These are phyloP conservation scores for Beauveria medogensis DNA, from an alignment of 2,329 filamentous ascomycete species.

Conservation along the genomic window DNA sequence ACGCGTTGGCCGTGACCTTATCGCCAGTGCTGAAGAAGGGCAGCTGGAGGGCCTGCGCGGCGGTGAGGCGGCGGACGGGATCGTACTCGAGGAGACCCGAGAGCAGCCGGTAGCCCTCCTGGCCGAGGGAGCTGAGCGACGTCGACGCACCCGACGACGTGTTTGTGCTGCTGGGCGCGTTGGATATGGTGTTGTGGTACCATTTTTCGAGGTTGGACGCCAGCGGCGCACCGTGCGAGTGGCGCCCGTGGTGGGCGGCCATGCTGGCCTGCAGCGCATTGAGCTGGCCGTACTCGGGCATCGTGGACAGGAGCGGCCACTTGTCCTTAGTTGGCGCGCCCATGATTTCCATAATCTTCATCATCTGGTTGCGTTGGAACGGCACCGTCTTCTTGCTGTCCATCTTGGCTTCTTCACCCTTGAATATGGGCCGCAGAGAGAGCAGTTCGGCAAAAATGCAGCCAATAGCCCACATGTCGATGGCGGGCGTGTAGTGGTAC, in stretches of 20 bases:
- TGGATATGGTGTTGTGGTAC: constrained; percentile 65
- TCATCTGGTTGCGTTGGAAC: constrained; percentile 97
- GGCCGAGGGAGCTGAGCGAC: constrained; percentile 52
- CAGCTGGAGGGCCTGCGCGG: constrained; percentile 80
- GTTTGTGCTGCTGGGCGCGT: constrained; percentile 39
- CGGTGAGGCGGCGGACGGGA: constrained; percentile 78
- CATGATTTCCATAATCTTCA: constrained; percentile 95
- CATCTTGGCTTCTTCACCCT: constrained; percentile 98
- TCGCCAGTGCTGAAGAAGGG: constrained; percentile 76
- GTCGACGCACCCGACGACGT: constrained; percentile 33
- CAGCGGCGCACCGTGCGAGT: constrained; percentile 21
- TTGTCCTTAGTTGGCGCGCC: constrained; percentile 80
- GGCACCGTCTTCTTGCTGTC: constrained; percentile 96
- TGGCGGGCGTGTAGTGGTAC: constrained; percentile 92
- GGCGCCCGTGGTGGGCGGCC: constrained; percentile 23
- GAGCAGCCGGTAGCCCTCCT: constrained; percentile 76
- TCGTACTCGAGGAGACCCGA: constrained; percentile 85
- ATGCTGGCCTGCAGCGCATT: constrained; percentile 44
- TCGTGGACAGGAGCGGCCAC: constrained; percentile 76
- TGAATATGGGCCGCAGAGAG: constrained; percentile 88
- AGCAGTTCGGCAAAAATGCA: constrained; percentile 96
- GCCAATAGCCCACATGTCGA: constrained; percentile 95
- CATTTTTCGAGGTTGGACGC: constrained; percentile 62
- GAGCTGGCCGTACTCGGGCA: constrained; percentile 80
- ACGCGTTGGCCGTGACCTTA: constrained; percentile 73